A percentile compares a stretch with the other conserved stretches of the same genome.
These are phyloP conservation scores for Yamadazyma aaseri DNA, from an alignment of 1,139 yeast genomes.

Conservation along the genomic window DNA sequence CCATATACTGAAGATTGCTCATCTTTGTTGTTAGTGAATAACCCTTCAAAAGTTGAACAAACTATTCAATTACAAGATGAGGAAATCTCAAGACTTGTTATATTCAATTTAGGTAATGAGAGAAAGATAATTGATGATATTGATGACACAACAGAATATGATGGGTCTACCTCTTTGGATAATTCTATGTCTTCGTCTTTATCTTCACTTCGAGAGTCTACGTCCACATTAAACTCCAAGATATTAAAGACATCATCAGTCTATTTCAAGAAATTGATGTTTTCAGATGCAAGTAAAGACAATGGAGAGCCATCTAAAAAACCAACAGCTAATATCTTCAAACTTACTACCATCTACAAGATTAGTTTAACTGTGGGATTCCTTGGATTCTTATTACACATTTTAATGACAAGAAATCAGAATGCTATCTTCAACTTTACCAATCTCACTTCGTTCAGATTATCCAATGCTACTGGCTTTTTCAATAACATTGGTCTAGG, in stretches of 20 bases:
- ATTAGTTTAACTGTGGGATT: conserved; percentile 43
- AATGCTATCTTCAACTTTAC: conserved; percentile 3
- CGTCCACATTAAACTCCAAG: conserved; percentile 32
- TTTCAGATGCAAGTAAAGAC: conserved; percentile 10
- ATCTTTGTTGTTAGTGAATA: conserved; percentile 2
- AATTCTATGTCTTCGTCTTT: conserved; percentile 40
- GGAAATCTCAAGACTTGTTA: conserved; percentile 27
- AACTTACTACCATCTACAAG: conserved; percentile 24
- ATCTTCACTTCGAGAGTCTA: conserved; percentile 32
- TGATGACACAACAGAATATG: conserved; percentile 18
- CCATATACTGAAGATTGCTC: conserved; percentile 4
- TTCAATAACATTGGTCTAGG: conserved; percentile 32
- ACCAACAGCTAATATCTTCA: conserved; percentile 9
- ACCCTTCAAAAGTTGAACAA: conserved; percentile 12
- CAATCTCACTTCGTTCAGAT: not conserved
- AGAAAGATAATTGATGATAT: conserved; percentile 22
- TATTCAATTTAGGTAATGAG: conserved; percentile 23
- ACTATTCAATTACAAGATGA: conserved; percentile 29
- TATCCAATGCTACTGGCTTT: conserved; percentile 6
- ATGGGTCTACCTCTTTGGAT: conserved; percentile 21
- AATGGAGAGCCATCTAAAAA: conserved; percentile 8
- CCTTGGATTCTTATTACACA: conserved; percentile 40
- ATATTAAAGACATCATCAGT: conserved; percentile 30
- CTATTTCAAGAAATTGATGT: conserved; percentile 32
- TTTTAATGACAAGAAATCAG: conserved; percentile 25